Conservation (phyloP, 1,284 basidiomycete genomes). For the Fomitopsis palustris region DNA sequence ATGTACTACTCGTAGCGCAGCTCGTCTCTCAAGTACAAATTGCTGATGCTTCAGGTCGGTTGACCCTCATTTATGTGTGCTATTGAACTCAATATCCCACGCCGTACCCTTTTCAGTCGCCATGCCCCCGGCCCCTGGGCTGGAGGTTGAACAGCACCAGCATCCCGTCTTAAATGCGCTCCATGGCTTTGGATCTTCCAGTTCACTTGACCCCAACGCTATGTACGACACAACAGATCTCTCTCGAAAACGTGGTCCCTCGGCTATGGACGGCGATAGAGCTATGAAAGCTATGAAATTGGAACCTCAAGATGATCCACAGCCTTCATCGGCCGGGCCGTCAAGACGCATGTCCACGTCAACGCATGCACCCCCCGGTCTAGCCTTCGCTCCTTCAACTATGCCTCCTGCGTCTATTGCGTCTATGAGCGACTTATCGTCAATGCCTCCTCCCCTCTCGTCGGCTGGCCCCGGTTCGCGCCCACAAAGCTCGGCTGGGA, state of each 20-base stretch:
- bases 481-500: conserved; percentile 38
- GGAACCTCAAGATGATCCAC: conserved; percentile 58
- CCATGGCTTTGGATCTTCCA: conserved; percentile 15
- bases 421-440: conserved; percentile 19
- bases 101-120: conserved; percentile 8
- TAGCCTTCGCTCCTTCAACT: conserved; percentile 23
- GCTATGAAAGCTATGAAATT: conserved; percentile 63
- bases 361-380: conserved; percentile 24
- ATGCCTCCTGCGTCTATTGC: conserved; percentile 18
- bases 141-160: conserved; percentile 18
- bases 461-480: conserved; percentile 36
- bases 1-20: conserved; percentile 44
- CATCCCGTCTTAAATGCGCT: conserved; percentile 18
- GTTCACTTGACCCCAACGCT: conserved; percentile 20
- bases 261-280: conserved; percentile 58
- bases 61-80: conserved; percentile 14
- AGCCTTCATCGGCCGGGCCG: conserved; percentile 20
- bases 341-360: conserved; percentile 21
- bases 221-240: conserved; percentile 27
- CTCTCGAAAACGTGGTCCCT: conserved; percentile 63
- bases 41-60: conserved; percentile 30
- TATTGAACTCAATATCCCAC: conserved; percentile 13
- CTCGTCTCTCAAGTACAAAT: conserved; percentile 45
- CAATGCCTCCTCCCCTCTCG: conserved; percentile 26
- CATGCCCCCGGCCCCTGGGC: conserved; percentile 11